Evolutionary conservation across 2,329 filamentous ascomycete species (phyloP), one percentile per base, ranked within the genome.

Genomic region (Trichoderma semiorbis): DNA sequence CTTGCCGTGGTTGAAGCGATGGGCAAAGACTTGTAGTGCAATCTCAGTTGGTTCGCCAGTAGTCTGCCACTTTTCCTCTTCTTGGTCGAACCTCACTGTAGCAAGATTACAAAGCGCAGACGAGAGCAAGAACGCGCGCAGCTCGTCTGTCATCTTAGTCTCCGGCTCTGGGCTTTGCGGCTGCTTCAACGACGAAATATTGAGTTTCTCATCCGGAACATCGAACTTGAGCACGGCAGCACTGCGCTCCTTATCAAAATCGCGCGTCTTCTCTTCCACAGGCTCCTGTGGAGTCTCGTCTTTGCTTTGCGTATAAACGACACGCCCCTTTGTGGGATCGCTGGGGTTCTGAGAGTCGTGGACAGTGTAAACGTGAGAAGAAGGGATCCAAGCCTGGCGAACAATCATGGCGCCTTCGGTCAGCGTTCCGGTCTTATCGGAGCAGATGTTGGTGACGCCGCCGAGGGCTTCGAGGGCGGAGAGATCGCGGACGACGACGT

Each of bases 31-130:
- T 75, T 93, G 91, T 7, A 94, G 86, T 1, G 92, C 92, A 75
- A 94, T 91, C 77, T 94, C 92, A 1, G 92, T 94, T 0, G 91
- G 90, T 77, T 93, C 90, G 14, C 91, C 91, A 14, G 88, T 89
- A 1, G 90, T 89, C 76, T 89, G 86, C 91, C 91, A 93, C 73
- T 84, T 83, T 32, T 83, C 81, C 32, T 86, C 84, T n/a, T 85
- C 83, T 0, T 87, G 83, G 60, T 88, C 87, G 69, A 84, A 85
- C 57, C 87, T 83, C 12, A 89, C 87, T 1, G 87, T 89, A n/a
- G 87, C 85, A 36, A 88, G 84, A 76, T 93, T 93, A 80, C 90
- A 92, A 3, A 93, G 85, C 1, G 90, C 87, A 16, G 89, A 84
- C 2, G 89, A 84, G 2, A 87, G 79, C 3, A 89, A 79, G 76